Evolutionary conservation across 495 filamentous ascomycete genomes (phyloP), one percentile per base, ranked within the genome.

Genomic region (Aspergillus haitiensis): DNA sequence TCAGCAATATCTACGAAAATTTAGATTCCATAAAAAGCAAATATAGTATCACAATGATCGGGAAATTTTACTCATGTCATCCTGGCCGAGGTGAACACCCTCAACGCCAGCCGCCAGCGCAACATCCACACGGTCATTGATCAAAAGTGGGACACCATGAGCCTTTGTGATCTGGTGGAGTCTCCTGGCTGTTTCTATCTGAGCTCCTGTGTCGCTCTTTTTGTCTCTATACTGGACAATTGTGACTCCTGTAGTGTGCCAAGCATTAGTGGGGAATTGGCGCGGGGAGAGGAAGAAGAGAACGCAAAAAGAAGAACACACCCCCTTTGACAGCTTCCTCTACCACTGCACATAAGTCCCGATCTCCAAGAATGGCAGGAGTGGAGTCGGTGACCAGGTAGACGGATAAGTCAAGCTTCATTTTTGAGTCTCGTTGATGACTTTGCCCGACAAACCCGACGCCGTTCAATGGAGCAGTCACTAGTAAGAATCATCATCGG

Each of bases 371-470:
- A 55, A 96, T 90, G 6, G 86, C 82, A 13, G 84, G 80, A 7
- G 91, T 93, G 21, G 92, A 95, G 78, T 97, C 92, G 1, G 93
- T 98, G 59, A 97, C 93, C 47, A 98, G 80, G 70, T 98, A 98
- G 6, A 97, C 73, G 8, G 87, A 84, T 60, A 87, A 81, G 64
- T 88, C 76, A 27, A 81, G 52, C 18, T 70, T 58, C 74, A 78
- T 78, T 56, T 47, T 70, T 15, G 7, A 6, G 6, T 7, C 21
- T 27, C 21, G 21, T 27, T 27, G 21, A 27, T 27, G 21, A 27
- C 1, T 27, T 27, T 27, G 21, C 1, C 21, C 21, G 21, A 27
- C 21, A 27, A 27, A 27, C 21, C 21, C 21, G 21, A 27, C 21
- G 3, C 21, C 21, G 21, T 27, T 27, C 21, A 27, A 27, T 27